Conservation (phyloP, 108 stramenopile species). For the Nitzschia sp. region DNA sequence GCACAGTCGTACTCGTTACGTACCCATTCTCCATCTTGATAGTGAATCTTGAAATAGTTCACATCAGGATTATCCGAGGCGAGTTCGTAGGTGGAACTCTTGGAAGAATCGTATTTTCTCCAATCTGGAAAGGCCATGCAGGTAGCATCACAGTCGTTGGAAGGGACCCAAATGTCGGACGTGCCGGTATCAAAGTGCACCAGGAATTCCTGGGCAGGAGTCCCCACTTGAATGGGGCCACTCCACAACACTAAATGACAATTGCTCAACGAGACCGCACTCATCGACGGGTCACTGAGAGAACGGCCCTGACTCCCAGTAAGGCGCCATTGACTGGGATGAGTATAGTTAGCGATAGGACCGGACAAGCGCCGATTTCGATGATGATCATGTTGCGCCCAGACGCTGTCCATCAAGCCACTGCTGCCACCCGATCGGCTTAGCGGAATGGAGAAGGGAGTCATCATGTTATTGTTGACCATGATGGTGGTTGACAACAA, state of each 20-base stretch:
- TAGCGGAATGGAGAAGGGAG: too few species aligned
- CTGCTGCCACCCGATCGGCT: too few species aligned
- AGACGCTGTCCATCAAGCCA: slow-evolving; percentile 29
- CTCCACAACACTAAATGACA: slow-evolving; percentile 58
- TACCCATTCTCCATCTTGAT: slow-evolving; percentile 52
- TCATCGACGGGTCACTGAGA: slow-evolving; percentile 1
- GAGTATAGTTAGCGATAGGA: neutral
- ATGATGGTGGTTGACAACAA: too few species aligned
- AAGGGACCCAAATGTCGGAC: slow-evolving; percentile 95
- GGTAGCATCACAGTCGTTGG: slow-evolving; percentile 66
- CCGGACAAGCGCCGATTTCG: slow-evolving; percentile 12
- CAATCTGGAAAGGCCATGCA: slow-evolving; percentile 54
- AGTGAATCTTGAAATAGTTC: slow-evolving; percentile 78
- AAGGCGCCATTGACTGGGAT: slow-evolving; percentile 36
- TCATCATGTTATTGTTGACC: too few species aligned
- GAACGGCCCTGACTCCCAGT: neutral
- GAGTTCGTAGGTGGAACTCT: slow-evolving; percentile 46
- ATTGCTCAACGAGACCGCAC: slow-evolving; percentile 40
- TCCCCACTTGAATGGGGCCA: slow-evolving; percentile 65
- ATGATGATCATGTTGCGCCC: slow-evolving; percentile 46
- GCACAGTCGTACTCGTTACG: neutral
- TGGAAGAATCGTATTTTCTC: slow-evolving; percentile 57
- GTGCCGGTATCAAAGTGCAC: slow-evolving; percentile 97
- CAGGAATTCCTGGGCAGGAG: slow-evolving; percentile 75
- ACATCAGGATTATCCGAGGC: slow-evolving; percentile 27